Percentiles rank a stretch among this genome's conserved stretches.
phyloP scores from a whole-genome alignment of 257 asterid species.

The Forsythia suspensa region DNA sequence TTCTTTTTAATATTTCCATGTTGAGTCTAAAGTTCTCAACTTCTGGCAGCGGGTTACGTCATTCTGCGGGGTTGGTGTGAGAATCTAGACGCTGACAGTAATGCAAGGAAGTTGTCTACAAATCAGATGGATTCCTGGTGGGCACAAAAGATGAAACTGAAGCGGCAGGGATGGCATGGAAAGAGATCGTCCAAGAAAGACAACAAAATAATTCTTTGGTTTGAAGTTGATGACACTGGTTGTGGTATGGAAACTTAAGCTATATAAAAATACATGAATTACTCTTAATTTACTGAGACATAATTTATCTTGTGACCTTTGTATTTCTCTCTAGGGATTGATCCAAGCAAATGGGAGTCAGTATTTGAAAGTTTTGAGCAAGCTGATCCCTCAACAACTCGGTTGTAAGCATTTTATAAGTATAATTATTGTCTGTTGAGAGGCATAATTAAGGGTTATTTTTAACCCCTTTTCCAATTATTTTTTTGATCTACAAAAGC shows the following conservation, averaged over 20 bases:
- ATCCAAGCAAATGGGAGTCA: conserved; percentile 91
- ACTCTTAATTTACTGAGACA: neutral
- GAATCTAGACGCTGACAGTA: conserved; percentile 35
- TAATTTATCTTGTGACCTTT: neutral
- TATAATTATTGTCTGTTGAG: neutral
- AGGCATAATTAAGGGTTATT: neutral
- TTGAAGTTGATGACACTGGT: conserved; percentile 92
- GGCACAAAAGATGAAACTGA: conserved; percentile 44
- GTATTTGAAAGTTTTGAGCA: conserved; percentile 97
- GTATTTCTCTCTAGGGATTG: conserved; percentile 59
- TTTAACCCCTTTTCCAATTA: neutral
- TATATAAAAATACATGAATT: neutral
- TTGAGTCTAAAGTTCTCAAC: conserved; percentile 12
- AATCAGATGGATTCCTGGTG: conserved; percentile 48
- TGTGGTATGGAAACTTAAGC: conserved; percentile 65
- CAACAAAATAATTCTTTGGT: conserved; percentile 66
- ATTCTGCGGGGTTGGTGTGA: conserved; percentile 91
- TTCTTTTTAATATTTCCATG: neutral
- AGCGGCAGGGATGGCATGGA: conserved; percentile 40
- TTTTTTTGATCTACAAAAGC: neutral
- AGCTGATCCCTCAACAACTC: conserved; percentile 96
- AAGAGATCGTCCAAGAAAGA: conserved; percentile 52
- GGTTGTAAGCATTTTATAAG: conserved; percentile 58
- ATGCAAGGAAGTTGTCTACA: conserved; percentile 25
- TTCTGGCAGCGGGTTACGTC: conserved; percentile 74